Percentiles rank a stretch among this genome's conserved stretches.
Conservation (phyloP, 345 rosid genomes). For the thale cress (Arabidopsis thaliana) region TAIR10.1 NC_003076.8:19596501-19597000, state of each 20-base stretch:
- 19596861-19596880: constrained; percentile 45
- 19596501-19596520: constrained; percentile 66
- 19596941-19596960: constrained; percentile 53
- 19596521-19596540: constrained; percentile 41
- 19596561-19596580: constrained; percentile 37
- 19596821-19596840: constrained; percentile 46
- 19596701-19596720: constrained; percentile 43
- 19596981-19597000: constrained; percentile 25
- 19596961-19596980: constrained; percentile 40
- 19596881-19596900: constrained; percentile 37
- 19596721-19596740: constrained; percentile 47
- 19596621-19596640: constrained; percentile 40
- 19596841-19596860: constrained; percentile 44
- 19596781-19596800: constrained; percentile 41
- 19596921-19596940: constrained; percentile 50
- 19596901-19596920: constrained; percentile 47
- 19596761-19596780: constrained; percentile 34
- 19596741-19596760: constrained; percentile 41
- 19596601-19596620: constrained; percentile 48
- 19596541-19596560: constrained; percentile 50
- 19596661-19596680: constrained; percentile 57
- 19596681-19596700: constrained; percentile 51
- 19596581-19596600: constrained; percentile 34
- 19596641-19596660: constrained; percentile 36
- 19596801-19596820: constrained; percentile 47